A percentile compares a stretch with the other conserved stretches of the same genome.
Evolutionary conservation across 257 asterid species (phyloP).

Genomic region (Gentiana dahurica): DNA sequence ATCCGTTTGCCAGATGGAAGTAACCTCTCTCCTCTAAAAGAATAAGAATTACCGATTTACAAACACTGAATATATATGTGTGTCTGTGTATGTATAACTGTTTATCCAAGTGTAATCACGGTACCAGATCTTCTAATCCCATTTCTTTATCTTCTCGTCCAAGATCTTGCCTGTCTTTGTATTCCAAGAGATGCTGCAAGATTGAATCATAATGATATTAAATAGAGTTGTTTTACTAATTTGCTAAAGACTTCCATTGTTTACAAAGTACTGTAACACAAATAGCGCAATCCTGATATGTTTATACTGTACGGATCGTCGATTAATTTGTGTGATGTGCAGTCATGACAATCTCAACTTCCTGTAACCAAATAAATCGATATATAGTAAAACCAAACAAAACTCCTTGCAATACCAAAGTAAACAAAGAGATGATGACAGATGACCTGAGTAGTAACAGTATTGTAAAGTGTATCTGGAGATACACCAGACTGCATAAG

Average conservation of each 20-base stretch:
- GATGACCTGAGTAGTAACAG: slow-evolving; percentile 88
- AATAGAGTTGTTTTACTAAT: background rate
- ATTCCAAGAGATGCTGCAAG: slow-evolving; percentile 86
- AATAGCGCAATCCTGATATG: slow-evolving; percentile 85
- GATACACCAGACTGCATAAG: slow-evolving; percentile 76
- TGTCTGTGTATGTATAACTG: too few relatives aligned
- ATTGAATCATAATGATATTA: background rate
- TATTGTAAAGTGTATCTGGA: slow-evolving; percentile 65
- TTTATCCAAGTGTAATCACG: background rate
- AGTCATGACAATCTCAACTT: slow-evolving; percentile 94
- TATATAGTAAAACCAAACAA: background rate
- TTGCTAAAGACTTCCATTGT: too few relatives aligned
- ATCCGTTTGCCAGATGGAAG: slow-evolving; percentile 97
- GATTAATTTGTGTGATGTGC: slow-evolving; percentile 97
- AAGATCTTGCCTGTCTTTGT: slow-evolving; percentile 79
- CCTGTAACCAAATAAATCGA: slow-evolving; percentile 25
- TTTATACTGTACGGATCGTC: slow-evolving; percentile 89
- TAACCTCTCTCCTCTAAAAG: slow-evolving; percentile 77
- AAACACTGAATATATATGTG: slow-evolving; percentile 3
- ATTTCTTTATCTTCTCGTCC: slow-evolving; percentile 81
- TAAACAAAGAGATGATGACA: background rate
- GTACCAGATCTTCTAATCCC: slow-evolving; percentile 91
- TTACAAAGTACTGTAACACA: too few relatives aligned
- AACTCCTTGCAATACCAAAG: too few relatives aligned
- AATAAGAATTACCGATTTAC: slow-evolving; percentile 3